These are phyloP conservation scores for Amanita pallidorosea DNA, from an alignment of 768 basidiomycete species.

Conservation along the genomic window DNA sequence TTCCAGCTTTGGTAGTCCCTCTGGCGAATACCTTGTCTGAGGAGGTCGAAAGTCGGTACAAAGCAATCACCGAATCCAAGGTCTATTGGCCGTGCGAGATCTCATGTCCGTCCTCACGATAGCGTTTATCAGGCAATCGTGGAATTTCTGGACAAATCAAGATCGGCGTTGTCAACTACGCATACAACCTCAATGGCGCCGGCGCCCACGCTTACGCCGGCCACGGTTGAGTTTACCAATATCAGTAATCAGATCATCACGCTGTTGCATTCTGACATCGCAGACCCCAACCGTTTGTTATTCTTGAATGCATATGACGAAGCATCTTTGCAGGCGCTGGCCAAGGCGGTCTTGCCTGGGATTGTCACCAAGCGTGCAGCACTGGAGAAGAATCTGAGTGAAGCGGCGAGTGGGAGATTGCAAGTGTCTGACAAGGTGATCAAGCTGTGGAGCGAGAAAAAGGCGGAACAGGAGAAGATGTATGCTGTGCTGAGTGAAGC, in stretches of 20 bases:
- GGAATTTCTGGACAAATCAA: slow-evolving; percentile 76
- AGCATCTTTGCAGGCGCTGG: slow-evolving; percentile 37
- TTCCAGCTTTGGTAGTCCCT: slow-evolving; percentile 83
- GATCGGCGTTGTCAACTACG: slow-evolving; percentile 55
- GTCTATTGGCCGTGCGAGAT: slow-evolving; percentile 21
- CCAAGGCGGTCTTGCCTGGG: slow-evolving; percentile 26
- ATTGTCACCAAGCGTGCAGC: slow-evolving; percentile 38
- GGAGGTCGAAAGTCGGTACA: not conserved
- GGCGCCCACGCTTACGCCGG: slow-evolving; percentile 67
- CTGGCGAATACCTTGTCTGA: slow-evolving; percentile 23
- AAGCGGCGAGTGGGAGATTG: slow-evolving; percentile 36
- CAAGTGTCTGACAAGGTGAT: slow-evolving; percentile 53
- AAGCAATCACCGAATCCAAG: slow-evolving; percentile 27
- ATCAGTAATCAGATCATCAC: slow-evolving; percentile 42
- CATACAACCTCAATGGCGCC: slow-evolving; percentile 64
- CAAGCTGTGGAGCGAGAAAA: slow-evolving; percentile 50
- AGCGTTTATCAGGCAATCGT: slow-evolving; percentile 44
- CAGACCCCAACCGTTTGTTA: slow-evolving; percentile 50
- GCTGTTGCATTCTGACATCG: slow-evolving; percentile 51
- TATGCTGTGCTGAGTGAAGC: slow-evolving; percentile 37
- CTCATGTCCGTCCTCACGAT: not conserved
- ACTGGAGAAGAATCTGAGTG: slow-evolving; percentile 37
- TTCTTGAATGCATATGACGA: slow-evolving; percentile 50
- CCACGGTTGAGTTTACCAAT: slow-evolving; percentile 63
- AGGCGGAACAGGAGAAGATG: slow-evolving; percentile 29